phyloP scores from a whole-genome alignment of 1,284 basidiomycete genomes.

The Trametes versicolor region DNA sequence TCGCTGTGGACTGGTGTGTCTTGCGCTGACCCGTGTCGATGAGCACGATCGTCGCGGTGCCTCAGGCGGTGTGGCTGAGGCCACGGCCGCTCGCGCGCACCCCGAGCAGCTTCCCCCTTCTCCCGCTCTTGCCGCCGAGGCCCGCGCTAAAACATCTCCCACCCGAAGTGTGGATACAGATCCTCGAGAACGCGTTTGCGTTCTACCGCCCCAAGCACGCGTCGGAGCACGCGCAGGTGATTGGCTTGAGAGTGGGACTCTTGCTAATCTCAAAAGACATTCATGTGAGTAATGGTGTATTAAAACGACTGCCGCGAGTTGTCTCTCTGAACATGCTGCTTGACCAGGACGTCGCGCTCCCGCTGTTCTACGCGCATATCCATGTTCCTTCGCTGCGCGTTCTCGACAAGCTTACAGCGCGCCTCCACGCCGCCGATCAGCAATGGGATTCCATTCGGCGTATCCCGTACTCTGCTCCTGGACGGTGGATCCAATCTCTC shows the following conservation, averaged over 20 bases:
- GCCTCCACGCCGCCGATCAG: constrained; percentile 70
- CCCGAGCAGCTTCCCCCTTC: constrained; percentile 69
- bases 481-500: constrained; percentile 81
- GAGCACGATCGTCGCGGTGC: constrained; percentile 20
- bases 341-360: constrained; percentile 70
- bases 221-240: constrained; percentile 20
- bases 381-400: constrained; percentile 55
- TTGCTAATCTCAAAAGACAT: constrained; percentile 76
- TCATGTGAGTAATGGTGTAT: constrained; percentile 58
- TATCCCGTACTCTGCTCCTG: constrained; percentile 85
- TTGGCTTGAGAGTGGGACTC: constrained; percentile 44
- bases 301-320: too few species aligned
- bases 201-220: constrained; percentile 33
- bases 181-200: constrained; percentile 63
- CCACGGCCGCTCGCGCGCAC: constrained; percentile 52
- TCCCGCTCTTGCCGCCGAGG: constrained; percentile 69
- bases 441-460: constrained; percentile 88
- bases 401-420: constrained; percentile 65
- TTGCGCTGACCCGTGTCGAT: background rate
- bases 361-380: constrained; percentile 73
- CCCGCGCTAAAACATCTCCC: constrained; percentile 66
- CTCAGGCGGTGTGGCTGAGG: constrained; percentile 44
- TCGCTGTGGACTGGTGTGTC: constrained; percentile 14
- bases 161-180: constrained; percentile 73
- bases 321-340: background rate